Evolutionary conservation across 2,329 filamentous ascomycete genomes (phyloP).

Genomic region (Pseudogymnoascus verrucosus): DNA sequence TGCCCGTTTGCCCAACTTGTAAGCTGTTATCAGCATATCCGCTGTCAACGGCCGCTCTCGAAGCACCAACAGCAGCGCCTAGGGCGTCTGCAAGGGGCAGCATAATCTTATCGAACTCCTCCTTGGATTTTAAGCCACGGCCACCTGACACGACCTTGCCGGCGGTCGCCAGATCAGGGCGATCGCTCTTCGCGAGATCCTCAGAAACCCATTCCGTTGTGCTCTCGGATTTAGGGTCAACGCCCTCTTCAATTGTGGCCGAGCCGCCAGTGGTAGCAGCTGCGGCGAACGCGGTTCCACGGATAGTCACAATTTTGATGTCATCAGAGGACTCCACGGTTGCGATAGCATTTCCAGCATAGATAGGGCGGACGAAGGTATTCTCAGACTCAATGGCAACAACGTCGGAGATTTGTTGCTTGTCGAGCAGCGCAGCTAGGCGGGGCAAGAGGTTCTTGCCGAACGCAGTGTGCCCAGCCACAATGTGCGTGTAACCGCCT

Average conservation of each 20-base stretch:
- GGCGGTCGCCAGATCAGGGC: conserved; percentile 88
- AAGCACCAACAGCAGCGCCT: conserved; percentile 92
- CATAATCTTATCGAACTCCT: conserved; percentile 92
- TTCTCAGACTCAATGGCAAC: conserved; percentile 80
- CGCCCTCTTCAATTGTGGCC: conserved; percentile 70
- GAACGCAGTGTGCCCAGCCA: conserved; percentile 88
- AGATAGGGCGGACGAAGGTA: conserved; percentile 93
- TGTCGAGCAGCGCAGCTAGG: conserved; percentile 83
- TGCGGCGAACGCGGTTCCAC: conserved; percentile 83
- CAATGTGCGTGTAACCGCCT: conserved; percentile 83
- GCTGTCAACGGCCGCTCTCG: conserved; percentile 88
- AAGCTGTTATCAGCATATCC: conserved; percentile 98
- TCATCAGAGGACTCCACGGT: conserved; percentile 85
- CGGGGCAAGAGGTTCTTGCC: conserved; percentile 92
- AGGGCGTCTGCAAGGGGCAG: conserved; percentile 84
- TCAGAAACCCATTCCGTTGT: conserved; percentile 88
- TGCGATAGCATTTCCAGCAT: conserved; percentile 93
- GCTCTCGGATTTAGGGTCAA: conserved; percentile 69
- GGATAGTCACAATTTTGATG: conserved; percentile 84
- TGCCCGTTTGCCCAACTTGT: conserved; percentile 96
- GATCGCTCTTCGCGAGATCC: conserved; percentile 84
- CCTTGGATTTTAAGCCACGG: conserved; percentile 92
- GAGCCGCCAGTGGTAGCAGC: conserved; percentile 64
- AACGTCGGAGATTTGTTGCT: conserved; percentile 90
- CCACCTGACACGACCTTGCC: conserved; percentile 86